These are phyloP conservation scores for Pythium chondricola DNA, from an alignment of 352 stramenopile species.

Conservation along the genomic window DNA sequence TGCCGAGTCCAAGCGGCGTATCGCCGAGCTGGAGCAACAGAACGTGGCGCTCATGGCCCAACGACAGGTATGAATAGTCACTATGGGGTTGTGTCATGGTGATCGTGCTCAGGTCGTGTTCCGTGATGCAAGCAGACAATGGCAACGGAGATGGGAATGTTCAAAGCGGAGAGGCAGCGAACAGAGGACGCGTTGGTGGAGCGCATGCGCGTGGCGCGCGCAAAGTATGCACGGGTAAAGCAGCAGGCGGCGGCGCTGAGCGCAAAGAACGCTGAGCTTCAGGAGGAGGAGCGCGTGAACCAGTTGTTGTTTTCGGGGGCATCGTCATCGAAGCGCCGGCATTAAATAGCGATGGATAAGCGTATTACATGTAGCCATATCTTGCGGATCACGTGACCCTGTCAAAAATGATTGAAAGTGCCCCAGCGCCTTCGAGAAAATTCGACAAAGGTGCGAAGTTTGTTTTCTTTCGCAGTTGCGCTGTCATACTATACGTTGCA, in stretches of 20 bases:
- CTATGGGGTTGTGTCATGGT: too few species aligned
- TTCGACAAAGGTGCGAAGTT: conserved; percentile 6
- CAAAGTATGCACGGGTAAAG: conserved; percentile 5
- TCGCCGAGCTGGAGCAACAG: background rate
- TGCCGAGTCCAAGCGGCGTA: too few species aligned
- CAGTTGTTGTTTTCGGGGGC: conserved; percentile 8
- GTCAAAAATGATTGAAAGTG: conserved; percentile 10
- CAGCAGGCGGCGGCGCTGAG: conserved; percentile 4
- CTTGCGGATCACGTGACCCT: background rate
- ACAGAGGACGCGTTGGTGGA: background rate
- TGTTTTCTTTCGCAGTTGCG: too few species aligned
- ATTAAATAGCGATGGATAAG: too few species aligned
- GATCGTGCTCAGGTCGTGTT: too few species aligned
- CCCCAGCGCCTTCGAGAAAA: conserved; percentile 15
- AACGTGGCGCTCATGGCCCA: background rate
- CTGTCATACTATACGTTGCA: too few species aligned
- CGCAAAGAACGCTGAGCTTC: conserved; percentile 5
- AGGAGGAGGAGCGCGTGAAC: conserved; percentile 14
- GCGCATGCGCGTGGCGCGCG: background rate
- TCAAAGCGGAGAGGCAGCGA: background rate
- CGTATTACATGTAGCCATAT: conserved; percentile 13
- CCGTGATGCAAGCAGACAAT: too few species aligned
- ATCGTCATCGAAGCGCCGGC: background rate
- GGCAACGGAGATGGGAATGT: background rate
- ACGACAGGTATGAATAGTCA: too few species aligned